Base-by-base conservation (phyloP, 148 eudicot genomes). In the Amaranthus palmeri region DNA sequence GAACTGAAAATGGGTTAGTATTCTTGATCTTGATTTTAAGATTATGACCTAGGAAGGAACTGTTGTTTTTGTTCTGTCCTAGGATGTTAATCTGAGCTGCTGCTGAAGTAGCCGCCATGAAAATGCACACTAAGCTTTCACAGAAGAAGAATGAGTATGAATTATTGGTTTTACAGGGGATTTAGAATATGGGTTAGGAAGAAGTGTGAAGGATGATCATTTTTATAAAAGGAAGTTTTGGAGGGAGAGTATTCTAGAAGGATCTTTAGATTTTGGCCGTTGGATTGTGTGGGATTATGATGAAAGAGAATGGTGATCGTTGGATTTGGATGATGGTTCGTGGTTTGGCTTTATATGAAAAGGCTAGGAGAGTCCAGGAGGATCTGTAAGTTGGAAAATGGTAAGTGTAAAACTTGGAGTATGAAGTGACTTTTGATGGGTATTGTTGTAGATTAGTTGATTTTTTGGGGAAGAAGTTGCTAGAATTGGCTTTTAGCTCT, bases 241-340 rank as follows among this genome's bases (percentile, higher is more conserved):
- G 59, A 77, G 75, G 70, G 75, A 53, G 64, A 71, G 78, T 18
- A 7, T 79, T 79, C 78, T 65, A 79, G 82, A 79, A 79, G 62
- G 44, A 10, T 74, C 73, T 17, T 41, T 65, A 52, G 11, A 41
- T 74, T 57, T 15, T 17, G 66, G 64, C 50, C 68, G 63, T 72
- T 50, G 76, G 80, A 72, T 72, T 68, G 36, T 42, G 69, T 59
- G 68, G 53, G 74, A 69, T 9, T 76, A 13, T 42, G 58, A 42
- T 51, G 6, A 4, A 14, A 36, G 61, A 54, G 42, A 10, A 7
- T 61, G 56, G n/a, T 41, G 70, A 42, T 67, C 71, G 65, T 79
- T 65, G 43, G 81, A 74, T 79, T 74, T 46, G 12, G 67, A 47
- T 3, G 10, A 3, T 8, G 4, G 4, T 43, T 15, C 44, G 15